phyloP scores from a whole-genome alignment of 371 early-diverging fungal species.

The Circinella minor region DNA sequence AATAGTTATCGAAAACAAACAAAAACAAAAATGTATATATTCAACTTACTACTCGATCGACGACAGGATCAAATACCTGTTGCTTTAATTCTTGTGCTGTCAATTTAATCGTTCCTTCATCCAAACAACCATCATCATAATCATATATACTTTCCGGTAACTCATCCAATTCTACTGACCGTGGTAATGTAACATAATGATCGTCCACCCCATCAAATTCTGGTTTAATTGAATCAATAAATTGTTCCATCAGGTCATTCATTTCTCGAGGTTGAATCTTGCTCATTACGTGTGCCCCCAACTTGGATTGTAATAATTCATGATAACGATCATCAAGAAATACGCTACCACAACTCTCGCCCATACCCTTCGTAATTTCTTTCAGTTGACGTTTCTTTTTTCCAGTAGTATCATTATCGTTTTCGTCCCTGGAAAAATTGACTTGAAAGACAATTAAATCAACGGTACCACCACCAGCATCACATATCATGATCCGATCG shows the following conservation, averaged over 20 bases:
- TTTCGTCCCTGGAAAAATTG: constrained; percentile 16
- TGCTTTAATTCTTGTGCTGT: constrained; percentile 51
- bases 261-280: constrained; percentile 46
- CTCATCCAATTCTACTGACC: constrained; percentile 41
- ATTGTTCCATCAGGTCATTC: constrained; percentile 57
- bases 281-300: constrained; percentile 46
- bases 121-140: constrained; percentile 37
- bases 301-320: constrained; percentile 41
- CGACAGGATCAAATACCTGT: constrained; percentile 63
- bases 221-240: constrained; percentile 60
- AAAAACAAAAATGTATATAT: background rate
- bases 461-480: constrained; percentile 69
- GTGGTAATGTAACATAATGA: constrained; percentile 55
- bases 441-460: constrained; percentile 59
- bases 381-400: constrained; percentile 34
- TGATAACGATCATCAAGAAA: constrained; percentile 57
- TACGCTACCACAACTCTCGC: constrained; percentile 63
- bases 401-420: background rate
- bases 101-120: constrained; percentile 55
- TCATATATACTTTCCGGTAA: constrained; percentile 26
- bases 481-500: constrained; percentile 65
- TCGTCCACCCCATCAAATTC: constrained; percentile 61
- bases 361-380: constrained; percentile 64
- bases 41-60: constrained; percentile 51
- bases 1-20: too few species aligned